These are phyloP conservation scores for Gonium pectorale DNA, from an alignment of 139 green algal species.

Conservation along the genomic window DNA sequence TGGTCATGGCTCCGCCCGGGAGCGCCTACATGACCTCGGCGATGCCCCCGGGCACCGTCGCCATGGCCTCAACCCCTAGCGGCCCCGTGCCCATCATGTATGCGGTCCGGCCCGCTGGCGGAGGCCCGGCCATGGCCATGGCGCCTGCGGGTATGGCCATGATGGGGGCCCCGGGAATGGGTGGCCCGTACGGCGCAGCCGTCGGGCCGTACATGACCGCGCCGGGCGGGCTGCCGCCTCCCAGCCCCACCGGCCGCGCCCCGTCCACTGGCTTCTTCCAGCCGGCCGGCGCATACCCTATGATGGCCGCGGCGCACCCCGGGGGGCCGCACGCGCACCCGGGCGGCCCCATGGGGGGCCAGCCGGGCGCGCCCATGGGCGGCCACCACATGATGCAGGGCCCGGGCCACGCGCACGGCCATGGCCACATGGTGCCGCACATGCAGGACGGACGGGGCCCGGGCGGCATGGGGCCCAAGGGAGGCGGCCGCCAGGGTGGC, in stretches of 20 bases:
- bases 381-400: conserved; percentile 30
- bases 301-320: conserved; percentile 3
- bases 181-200: conserved; percentile 1
- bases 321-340: conserved; percentile 7
- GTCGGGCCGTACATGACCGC: conserved; percentile 9
- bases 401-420: not conserved
- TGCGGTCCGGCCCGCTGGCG: not conserved
- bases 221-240: conserved; percentile 28
- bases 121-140: not conserved
- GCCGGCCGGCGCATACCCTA: conserved; percentile 17
- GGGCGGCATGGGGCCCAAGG: conserved; percentile 11
- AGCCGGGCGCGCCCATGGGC: conserved; percentile 1
- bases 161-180: conserved; percentile 30
- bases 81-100: conserved; percentile 40
- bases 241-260: conserved; percentile 27
- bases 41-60: conserved; percentile 20
- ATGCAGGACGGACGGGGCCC: conserved; percentile 20
- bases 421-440: not conserved
- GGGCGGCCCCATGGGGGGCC: conserved; percentile 10
- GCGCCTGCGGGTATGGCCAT: not conserved
- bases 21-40: conserved; percentile 25
- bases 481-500: not conserved
- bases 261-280: conserved; percentile 26
- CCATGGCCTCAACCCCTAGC: not conserved
- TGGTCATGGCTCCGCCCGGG: not conserved